These are phyloP conservation scores for Coemansia sp. DNA, from an alignment of 192 early-diverging fungal genomes.

Conservation along the genomic window DNA sequence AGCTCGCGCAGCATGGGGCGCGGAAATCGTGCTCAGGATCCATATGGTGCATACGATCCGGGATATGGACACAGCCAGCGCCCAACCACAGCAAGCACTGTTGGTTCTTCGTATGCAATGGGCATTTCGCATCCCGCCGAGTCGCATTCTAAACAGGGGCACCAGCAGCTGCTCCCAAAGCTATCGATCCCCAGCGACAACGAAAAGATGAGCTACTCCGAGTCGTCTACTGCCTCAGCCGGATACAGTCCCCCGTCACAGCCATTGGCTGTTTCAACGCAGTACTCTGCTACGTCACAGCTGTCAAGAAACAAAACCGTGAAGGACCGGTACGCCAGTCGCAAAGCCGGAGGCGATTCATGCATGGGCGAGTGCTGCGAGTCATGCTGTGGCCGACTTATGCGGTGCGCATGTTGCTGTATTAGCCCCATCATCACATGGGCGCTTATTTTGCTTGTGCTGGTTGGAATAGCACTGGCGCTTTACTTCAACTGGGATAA, in stretches of 20 bases:
- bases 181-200: conserved; percentile 7
- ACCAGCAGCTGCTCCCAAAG: conserved; percentile 23
- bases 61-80: conserved; percentile 4
- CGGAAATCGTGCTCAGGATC: background rate
- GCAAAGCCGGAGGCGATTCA: conserved; percentile 51
- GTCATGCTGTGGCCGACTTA: conserved; percentile 44
- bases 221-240: conserved; percentile 16
- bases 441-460: conserved; percentile 25
- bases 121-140: conserved; percentile 9
- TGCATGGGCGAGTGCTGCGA: conserved; percentile 54
- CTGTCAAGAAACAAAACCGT: conserved; percentile 47
- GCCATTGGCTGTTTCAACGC: conserved; percentile 16
- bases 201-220: conserved; percentile 5
- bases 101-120: conserved; percentile 21
- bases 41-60: background rate
- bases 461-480: conserved; percentile 43
- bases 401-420: conserved; percentile 49
- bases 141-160: conserved; percentile 29
- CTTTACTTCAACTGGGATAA: conserved; percentile 56
- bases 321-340: conserved; percentile 37
- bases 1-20: conserved; percentile 5
- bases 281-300: conserved; percentile 24
- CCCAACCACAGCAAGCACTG: conserved; percentile 22
- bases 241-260: conserved; percentile 39
- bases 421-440: conserved; percentile 36